Evolutionary conservation across 1,284 basidiomycete genomes (phyloP), one percentile per base, ranked within the genome.

Genomic region (Trametes pubescens): DNA sequence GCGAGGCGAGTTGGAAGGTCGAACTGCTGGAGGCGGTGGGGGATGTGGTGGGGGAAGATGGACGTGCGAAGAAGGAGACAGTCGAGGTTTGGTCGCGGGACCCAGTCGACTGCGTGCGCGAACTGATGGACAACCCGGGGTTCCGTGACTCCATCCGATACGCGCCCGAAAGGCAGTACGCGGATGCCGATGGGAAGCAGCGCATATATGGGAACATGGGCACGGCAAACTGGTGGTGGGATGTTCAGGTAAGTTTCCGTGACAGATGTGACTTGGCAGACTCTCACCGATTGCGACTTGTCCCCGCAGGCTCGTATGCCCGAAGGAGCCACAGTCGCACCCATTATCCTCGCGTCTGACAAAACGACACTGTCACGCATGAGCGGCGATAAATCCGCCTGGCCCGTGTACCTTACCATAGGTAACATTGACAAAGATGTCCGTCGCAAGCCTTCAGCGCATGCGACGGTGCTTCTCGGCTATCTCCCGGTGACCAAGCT

Each of bases 141-240:
- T 79, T 80, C 52, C n/a, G 62, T 1, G 69, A 75, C 0, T 11
- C 65, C 6, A 69, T 79, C 35, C 49, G 51, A 2, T 81, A 76
- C 54, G 68, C 62, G 51, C 80, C 79, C 0, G 69, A 75, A 43
- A 67, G 68, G 7, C 56, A 77, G 1, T 82, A 74, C 56, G 60
- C 54, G 0, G 74, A 81, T 44, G 32, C 14, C 0, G 61, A 68
- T 0, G 71, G 71, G 0, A 67, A 46, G 1, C 65, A 67, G 4
- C 69, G 73, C 0, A 59, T 75, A 2, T 77, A 75, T 51, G 65
- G 74, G 34, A 77, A 84, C 56, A 82, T 80, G 77, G 79, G 76
- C 75, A 81, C 78, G 0, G 75, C 55, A 0, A 73, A 81, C n/a
- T 82, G 80, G 81, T 82, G 80, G 78, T 79, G 75, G 75, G 60